phyloP scores from a whole-genome alignment of 208 protist species.

The Wallacemonas sp. region DNA sequence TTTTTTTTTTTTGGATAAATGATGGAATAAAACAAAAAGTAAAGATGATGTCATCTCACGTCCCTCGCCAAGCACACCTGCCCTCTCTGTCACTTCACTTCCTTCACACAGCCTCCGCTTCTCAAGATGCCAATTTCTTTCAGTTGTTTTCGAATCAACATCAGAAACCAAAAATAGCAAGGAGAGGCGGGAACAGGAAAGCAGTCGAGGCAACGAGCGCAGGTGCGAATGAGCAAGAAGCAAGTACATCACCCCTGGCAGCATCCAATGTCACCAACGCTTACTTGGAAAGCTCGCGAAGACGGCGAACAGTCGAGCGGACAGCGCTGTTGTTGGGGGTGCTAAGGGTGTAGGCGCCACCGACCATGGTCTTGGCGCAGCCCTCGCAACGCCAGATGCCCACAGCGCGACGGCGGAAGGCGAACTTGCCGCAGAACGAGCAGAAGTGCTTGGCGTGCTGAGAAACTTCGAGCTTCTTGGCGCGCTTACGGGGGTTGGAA shows the following conservation, averaged over 20 bases:
- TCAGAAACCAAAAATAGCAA: conserved; percentile 3
- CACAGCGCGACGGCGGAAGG: conserved; percentile 96
- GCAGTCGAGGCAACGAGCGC: background rate
- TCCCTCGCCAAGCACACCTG: no score
- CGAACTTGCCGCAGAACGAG: conserved; percentile 98
- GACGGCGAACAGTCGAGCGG: conserved; percentile 97
- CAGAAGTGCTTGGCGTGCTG: conserved; percentile 99
- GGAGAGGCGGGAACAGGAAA: conserved; percentile 1
- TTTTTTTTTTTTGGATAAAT: conserved; percentile 13
- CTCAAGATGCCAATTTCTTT: no score
- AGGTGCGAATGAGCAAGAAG: background rate
- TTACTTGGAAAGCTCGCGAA: conserved; percentile 94
- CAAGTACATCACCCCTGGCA: no score
- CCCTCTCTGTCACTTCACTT: no score
- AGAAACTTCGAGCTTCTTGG: conserved; percentile 99
- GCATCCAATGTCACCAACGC: background rate
- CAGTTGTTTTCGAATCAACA: no score
- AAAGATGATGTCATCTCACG: conserved; percentile 10
- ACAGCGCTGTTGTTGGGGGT: conserved; percentile 96
- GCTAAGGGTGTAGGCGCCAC: conserved; percentile 97
- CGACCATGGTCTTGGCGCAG: conserved; percentile 97
- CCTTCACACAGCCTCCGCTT: no score
- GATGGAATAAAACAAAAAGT: conserved; percentile 15
- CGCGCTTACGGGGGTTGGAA: conserved; percentile 98
- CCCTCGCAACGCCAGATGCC: conserved; percentile 99